phyloP scores from a whole-genome alignment of 768 basidiomycete genomes.

The Amanita phalloides region DNA sequence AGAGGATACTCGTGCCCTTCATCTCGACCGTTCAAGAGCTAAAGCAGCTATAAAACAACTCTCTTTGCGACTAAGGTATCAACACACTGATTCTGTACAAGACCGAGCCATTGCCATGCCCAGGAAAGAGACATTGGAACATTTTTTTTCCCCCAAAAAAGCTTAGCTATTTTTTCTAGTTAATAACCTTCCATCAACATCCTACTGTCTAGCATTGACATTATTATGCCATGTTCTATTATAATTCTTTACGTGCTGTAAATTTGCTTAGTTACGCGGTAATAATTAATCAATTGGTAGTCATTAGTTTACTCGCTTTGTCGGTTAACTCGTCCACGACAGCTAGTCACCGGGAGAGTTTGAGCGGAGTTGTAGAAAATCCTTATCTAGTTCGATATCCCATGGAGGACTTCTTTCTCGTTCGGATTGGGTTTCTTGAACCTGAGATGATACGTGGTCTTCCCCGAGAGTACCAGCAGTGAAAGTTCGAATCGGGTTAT shows the following conservation, averaged over 20 bases:
- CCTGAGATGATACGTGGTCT: background rate
- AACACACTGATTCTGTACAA: slow-evolving; percentile 5
- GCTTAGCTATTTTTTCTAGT: background rate
- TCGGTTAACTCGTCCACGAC: slow-evolving; percentile 10
- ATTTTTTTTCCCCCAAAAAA: slow-evolving; percentile 5
- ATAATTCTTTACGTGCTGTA: background rate
- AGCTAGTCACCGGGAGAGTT: slow-evolving; percentile 21
- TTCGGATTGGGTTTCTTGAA: slow-evolving; percentile 2
- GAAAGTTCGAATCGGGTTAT: slow-evolving; percentile 73
- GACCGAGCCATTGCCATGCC: background rate
- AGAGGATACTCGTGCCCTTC: slow-evolving; percentile 68
- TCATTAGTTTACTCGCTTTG: no score
- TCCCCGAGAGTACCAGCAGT: slow-evolving; percentile 35
- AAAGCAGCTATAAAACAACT: slow-evolving; percentile 54
- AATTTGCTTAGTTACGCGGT: background rate
- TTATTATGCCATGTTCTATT: slow-evolving; percentile 5
- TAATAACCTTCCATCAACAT: background rate
- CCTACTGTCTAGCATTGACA: background rate
- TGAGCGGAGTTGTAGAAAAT: background rate
- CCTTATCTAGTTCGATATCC: slow-evolving; percentile 26
- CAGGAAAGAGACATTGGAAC: slow-evolving; percentile 10
- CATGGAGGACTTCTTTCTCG: slow-evolving; percentile 51
- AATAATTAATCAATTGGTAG: background rate
- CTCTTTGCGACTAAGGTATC: slow-evolving; percentile 4
- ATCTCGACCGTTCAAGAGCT: slow-evolving; percentile 65